Evolutionary conservation across 1,284 basidiomycete species (phyloP).

Genomic region (Inonotus hispidus): DNA sequence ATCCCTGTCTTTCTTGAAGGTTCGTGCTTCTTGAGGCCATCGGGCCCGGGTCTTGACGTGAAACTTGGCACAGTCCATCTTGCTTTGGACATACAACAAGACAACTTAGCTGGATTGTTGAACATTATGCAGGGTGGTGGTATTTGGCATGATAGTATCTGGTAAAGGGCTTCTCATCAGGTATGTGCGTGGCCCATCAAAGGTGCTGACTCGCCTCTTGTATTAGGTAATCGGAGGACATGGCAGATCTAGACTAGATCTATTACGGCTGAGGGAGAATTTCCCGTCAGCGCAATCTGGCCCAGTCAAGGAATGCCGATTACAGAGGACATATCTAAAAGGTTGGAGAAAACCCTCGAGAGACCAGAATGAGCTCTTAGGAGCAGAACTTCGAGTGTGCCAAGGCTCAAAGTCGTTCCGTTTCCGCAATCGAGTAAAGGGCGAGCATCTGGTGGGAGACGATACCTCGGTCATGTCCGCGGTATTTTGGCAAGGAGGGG

Average conservation of each 20-base stretch:
- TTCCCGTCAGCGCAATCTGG: too few relatives aligned
- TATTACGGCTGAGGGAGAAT: not conserved
- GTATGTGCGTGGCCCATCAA: not conserved
- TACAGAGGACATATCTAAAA: too few relatives aligned
- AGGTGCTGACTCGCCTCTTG: constrained; percentile 7
- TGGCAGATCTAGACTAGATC: not conserved
- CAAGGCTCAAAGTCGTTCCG: too few relatives aligned
- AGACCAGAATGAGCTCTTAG: too few relatives aligned
- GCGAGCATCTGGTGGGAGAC: too few relatives aligned
- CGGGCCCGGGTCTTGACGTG: not conserved
- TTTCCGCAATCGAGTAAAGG: too few relatives aligned
- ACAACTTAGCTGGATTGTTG: not conserved
- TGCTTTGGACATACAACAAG: not conserved
- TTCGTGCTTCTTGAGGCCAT: too few relatives aligned
- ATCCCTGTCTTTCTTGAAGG: not conserved
- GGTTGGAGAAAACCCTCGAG: too few relatives aligned
- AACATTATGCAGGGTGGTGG: not conserved
- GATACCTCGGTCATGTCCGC: too few relatives aligned
- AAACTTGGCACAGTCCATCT: not conserved
- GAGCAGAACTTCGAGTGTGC: too few relatives aligned
- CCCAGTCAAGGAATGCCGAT: too few relatives aligned
- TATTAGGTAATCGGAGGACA: constrained; percentile 4
- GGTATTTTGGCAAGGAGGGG: too few relatives aligned
- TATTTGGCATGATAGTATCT: constrained; percentile 5
- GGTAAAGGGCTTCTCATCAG: not conserved